phyloP scores from a whole-genome alignment of 2,329 filamentous ascomycete genomes.

The Fusarium marasasianum region DNA sequence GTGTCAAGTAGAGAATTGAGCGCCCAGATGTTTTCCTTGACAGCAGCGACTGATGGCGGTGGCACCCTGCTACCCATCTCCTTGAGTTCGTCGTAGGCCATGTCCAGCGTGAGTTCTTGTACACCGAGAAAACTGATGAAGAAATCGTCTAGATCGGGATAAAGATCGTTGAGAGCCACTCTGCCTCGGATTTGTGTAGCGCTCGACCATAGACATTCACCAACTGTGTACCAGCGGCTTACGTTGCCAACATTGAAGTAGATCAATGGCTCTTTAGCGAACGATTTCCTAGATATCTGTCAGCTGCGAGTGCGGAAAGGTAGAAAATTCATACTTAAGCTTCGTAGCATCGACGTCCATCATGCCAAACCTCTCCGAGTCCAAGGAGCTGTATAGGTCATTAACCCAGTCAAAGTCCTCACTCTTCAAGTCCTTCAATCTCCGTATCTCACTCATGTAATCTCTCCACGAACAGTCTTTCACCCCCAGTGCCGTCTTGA shows the following conservation, averaged over 20 bases:
- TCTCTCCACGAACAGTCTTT: constrained; percentile 23
- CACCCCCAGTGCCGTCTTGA: constrained; percentile 8
- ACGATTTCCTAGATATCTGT: background rate
- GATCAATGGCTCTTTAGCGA: constrained; percentile 18
- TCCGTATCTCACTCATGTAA: constrained; percentile 28
- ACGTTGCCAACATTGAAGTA: constrained; percentile 4
- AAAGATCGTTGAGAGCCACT: constrained; percentile 41
- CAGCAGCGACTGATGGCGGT: constrained; percentile 21
- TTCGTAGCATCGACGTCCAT: background rate
- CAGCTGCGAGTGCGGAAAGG: background rate
- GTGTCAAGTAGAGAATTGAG: constrained; percentile 46
- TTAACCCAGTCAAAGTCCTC: constrained; percentile 32
- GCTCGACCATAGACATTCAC: constrained; percentile 49
- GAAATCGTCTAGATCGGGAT: constrained; percentile 43
- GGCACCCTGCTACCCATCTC: constrained; percentile 12
- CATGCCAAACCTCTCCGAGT: background rate
- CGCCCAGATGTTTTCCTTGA: constrained; percentile 46
- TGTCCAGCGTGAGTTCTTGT: constrained; percentile 39
- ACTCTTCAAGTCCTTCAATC: background rate
- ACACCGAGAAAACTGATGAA: constrained; percentile 46
- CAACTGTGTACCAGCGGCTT: constrained; percentile 42
- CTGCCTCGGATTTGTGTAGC: constrained; percentile 42
- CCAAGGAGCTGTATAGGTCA: constrained; percentile 10
- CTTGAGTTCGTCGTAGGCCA: constrained; percentile 47
- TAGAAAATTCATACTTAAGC: background rate